These are phyloP conservation scores for Aspergillus sparsus DNA, from an alignment of 495 filamentous ascomycete species.

Conservation along the genomic window DNA sequence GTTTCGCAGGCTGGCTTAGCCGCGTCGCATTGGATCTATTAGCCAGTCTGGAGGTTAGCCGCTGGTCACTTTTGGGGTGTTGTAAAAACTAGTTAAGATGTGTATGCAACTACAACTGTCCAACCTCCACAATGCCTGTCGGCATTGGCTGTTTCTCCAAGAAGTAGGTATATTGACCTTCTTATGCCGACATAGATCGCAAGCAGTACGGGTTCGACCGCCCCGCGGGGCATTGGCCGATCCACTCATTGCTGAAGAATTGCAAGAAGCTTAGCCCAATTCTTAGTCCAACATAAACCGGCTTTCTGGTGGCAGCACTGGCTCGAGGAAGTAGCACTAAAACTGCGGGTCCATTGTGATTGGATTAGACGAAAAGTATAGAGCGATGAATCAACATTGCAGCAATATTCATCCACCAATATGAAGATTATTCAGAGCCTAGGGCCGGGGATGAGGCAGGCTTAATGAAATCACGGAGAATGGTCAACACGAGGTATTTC, in stretches of 20 bases:
- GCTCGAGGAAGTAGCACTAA: no score
- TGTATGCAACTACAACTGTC: no score
- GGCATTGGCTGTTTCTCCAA: background rate
- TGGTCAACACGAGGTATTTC: no score
- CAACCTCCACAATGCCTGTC: background rate
- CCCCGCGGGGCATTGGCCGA: constrained; percentile 13
- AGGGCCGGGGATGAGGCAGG: no score
- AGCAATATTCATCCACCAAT: no score
- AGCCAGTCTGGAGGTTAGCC: background rate
- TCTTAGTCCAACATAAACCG: background rate
- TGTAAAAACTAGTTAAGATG: no score
- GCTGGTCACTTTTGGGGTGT: no score
- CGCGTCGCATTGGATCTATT: constrained; percentile 33
- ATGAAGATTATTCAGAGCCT: no score
- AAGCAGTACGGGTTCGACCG: constrained; percentile 24
- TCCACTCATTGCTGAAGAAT: constrained; percentile 1
- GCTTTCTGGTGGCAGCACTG: background rate
- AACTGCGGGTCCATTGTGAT: no score
- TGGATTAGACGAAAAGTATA: no score
- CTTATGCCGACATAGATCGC: constrained; percentile 24
- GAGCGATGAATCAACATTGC: no score
- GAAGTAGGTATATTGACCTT: constrained; percentile 5
- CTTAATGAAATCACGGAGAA: no score
- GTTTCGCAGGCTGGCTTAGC: constrained; percentile 33
- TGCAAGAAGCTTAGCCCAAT: background rate